Conservation (phyloP, 2,329 filamentous ascomycete species). For the Neocucurbitaria cava region DNA sequence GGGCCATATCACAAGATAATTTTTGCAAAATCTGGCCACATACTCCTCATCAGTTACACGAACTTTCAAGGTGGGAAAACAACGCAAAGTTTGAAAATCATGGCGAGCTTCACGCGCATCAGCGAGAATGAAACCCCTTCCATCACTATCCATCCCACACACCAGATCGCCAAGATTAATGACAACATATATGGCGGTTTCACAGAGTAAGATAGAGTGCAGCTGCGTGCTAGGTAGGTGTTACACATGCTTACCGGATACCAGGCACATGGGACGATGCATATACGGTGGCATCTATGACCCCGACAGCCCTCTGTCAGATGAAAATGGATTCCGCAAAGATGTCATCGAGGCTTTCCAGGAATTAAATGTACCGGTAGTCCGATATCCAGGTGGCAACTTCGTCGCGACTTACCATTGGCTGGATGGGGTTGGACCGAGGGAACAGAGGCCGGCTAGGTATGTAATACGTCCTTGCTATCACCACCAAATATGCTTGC, state of each 20-base stretch:
- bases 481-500: background rate
- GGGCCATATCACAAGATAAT: slow-evolving; percentile 11
- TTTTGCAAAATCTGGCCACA: background rate
- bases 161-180: slow-evolving; percentile 75
- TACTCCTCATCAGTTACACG: background rate
- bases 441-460: slow-evolving; percentile 68
- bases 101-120: slow-evolving; percentile 78
- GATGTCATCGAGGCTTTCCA: slow-evolving; percentile 78
- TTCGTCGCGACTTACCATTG: slow-evolving; percentile 87
- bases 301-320: slow-evolving; percentile 74
- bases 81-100: slow-evolving; percentile 46
- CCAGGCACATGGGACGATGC: slow-evolving; percentile 85
- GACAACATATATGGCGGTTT: slow-evolving; percentile 85
- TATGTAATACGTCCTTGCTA: slow-evolving; percentile 46
- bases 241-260: slow-evolving; percentile 28
- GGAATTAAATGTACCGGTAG: slow-evolving; percentile 77
- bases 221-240: slow-evolving; percentile 7
- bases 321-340: slow-evolving; percentile 76
- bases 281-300: slow-evolving; percentile 89
- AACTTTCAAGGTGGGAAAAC: background rate
- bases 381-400: slow-evolving; percentile 84
- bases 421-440: slow-evolving; percentile 80
- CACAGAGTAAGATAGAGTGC: slow-evolving; percentile 72
- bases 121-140: slow-evolving; percentile 65
- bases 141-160: slow-evolving; percentile 69